These are phyloP conservation scores for Umbelopsis sp. DNA, from an alignment of 192 early-diverging fungal genomes.

Conservation along the genomic window DNA sequence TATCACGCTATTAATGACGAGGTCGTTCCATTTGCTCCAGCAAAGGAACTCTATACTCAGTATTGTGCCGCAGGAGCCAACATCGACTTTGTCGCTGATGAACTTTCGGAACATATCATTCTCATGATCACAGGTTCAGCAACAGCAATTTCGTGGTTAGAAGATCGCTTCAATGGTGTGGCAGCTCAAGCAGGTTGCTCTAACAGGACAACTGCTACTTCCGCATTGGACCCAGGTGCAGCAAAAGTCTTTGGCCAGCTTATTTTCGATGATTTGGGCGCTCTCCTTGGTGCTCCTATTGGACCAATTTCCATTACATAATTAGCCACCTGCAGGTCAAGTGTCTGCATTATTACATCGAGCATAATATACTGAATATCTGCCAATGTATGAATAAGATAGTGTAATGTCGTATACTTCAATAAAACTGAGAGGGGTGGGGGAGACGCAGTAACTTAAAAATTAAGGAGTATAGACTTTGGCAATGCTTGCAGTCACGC, in stretches of 20 bases:
- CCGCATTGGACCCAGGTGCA: slow-evolving; percentile 9
- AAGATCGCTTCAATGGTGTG: slow-evolving; percentile 18
- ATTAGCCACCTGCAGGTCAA: background rate
- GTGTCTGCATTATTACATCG: too few species aligned
- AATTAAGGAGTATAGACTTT: too few species aligned
- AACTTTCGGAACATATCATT: slow-evolving; percentile 15
- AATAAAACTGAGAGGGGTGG: too few species aligned
- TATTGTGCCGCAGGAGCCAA: slow-evolving; percentile 3
- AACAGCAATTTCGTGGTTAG: background rate
- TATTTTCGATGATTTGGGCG: background rate
- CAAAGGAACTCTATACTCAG: background rate
- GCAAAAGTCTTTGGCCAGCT: slow-evolving; percentile 1
- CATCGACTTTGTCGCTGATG: slow-evolving; percentile 11
- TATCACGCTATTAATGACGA: slow-evolving; percentile 21
- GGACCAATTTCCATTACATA: slow-evolving; percentile 15
- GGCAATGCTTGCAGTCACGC: too few species aligned
- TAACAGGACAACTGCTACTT: background rate
- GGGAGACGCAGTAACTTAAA: too few species aligned
- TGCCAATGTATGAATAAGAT: too few species aligned
- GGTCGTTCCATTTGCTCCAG: slow-evolving; percentile 12
- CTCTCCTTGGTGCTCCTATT: background rate
- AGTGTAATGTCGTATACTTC: too few species aligned
- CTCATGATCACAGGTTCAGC: slow-evolving; percentile 6
- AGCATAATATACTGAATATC: too few species aligned
- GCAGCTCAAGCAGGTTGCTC: background rate